Evolutionary conservation across 306 rosid genomes (phyloP).

Genomic region (Argentina anserina): DNA sequence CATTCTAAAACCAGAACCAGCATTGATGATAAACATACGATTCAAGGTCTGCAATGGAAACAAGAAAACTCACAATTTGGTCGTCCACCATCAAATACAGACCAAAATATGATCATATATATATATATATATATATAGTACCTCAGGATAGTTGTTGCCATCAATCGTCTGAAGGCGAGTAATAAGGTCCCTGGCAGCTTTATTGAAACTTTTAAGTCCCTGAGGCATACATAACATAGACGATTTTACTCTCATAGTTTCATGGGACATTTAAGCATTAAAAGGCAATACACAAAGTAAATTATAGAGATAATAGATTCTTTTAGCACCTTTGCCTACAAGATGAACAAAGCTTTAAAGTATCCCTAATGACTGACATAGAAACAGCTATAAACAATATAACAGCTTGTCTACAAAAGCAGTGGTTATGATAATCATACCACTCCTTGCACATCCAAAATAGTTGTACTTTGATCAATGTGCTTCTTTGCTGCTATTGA

Average conservation of each 20-base stretch:
- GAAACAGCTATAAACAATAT: neutral
- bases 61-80: constrained; percentile 19
- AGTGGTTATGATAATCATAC: constrained; percentile 42
- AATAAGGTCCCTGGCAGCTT: constrained; percentile 76
- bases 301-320: neutral
- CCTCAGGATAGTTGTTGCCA: constrained; percentile 93
- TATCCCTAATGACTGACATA: neutral
- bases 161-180: constrained; percentile 73
- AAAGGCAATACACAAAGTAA: neutral
- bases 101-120: constrained; percentile 7
- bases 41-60: constrained; percentile 74
- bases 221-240: constrained; percentile 21
- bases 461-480: constrained; percentile 93
- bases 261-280: neutral
- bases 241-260: neutral
- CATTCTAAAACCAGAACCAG: constrained; percentile 93
- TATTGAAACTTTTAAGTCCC: constrained; percentile 85
- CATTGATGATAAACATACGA: constrained; percentile 98
- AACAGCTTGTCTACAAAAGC: neutral
- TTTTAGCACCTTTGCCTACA: neutral
- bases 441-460: constrained; percentile 94
- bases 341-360: neutral
- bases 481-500: constrained; percentile 86
- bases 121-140: too few species aligned
- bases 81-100: constrained; percentile 6